Conservation (phyloP, 1,284 basidiomycete species). For the Microstroma glucosiphilum region DNA sequence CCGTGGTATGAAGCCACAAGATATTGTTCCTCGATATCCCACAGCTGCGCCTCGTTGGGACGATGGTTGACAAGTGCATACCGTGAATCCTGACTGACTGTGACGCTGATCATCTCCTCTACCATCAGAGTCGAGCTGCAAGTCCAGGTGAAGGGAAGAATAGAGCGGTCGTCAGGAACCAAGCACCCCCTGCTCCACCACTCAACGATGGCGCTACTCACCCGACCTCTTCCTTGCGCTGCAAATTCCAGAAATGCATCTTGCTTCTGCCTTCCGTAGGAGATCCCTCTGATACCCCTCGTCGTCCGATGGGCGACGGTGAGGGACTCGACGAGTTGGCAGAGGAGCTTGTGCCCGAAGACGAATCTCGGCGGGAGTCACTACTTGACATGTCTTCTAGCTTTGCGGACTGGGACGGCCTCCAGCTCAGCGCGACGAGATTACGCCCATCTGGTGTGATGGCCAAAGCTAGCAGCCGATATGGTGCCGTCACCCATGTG, state of each 20-base stretch:
- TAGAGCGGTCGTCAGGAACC: no score
- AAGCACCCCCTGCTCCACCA: no score
- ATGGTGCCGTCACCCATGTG: slow-evolving; percentile 67
- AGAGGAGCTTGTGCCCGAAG: slow-evolving; percentile 19
- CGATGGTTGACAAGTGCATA: slow-evolving; percentile 76
- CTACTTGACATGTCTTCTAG: background rate
- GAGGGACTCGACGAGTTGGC: slow-evolving; percentile 9
- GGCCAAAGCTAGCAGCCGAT: slow-evolving; percentile 79
- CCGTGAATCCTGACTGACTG: slow-evolving; percentile 72
- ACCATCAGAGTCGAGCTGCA: slow-evolving; percentile 61
- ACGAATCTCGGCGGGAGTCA: slow-evolving; percentile 11
- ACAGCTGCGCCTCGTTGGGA: slow-evolving; percentile 68
- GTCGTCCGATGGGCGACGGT: background rate
- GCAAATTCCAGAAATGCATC: slow-evolving; percentile 69
- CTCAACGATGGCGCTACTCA: slow-evolving; percentile 28
- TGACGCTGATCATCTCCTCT: slow-evolving; percentile 63
- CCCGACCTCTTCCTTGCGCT: slow-evolving; percentile 53
- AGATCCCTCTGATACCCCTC: background rate
- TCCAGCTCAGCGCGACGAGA: slow-evolving; percentile 66
- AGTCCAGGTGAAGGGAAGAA: slow-evolving; percentile 9
- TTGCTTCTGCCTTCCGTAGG: slow-evolving; percentile 53
- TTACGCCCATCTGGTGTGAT: slow-evolving; percentile 77
- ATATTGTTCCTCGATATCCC: slow-evolving; percentile 64
- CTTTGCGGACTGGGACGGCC: background rate
- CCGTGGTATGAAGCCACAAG: slow-evolving; percentile 56